Base-by-base conservation (phyloP, 2,329 filamentous ascomycete species). In the Trichoderma sp. region DNA sequence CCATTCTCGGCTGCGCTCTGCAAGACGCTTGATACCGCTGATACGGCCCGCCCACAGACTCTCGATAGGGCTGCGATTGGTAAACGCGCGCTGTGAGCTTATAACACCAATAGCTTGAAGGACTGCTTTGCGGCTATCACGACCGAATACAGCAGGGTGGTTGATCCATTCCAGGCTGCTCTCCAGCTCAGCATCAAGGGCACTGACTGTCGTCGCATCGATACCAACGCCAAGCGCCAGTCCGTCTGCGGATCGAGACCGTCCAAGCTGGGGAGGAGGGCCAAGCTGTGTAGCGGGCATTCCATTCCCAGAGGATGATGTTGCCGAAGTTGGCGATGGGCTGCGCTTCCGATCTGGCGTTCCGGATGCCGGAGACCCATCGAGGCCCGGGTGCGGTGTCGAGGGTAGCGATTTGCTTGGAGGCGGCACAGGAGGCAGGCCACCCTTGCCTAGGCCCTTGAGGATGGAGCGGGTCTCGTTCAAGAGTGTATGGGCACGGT, bases 41-140 rank as follows among this genome's bases (percentile, higher is more conserved):
- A 98, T 91, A 46, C 96, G 88, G 51, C 87, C 87, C 1, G 96
- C 94, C 94, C 95, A 98, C 34, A 98, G 86, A 37, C 89, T 88
- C 82, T 99, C 96, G 6, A 95, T 91, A 0, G 93, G 89, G 2
- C 94, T 96, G 63, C 95, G 89, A 86, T 95, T 97, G 0, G 96
- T 98, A 77, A 95, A 97, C 13, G 91, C 94, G 58, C 96, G 88
- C 81, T 99, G 96, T 7, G 92, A 96, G 76, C 92, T 96, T 74
- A 99, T 97, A 71, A 98, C 94, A 7, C 96, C 95, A 73, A 99
- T 98, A 18, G 94, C 93, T 79, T 99, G 96, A 28, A 99, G 85
- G 2, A 99, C 94, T 5, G 95, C 93, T 83, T 99, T 99, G 75
- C 96, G 90, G 69, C 92, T 96, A 78, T 99, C 96, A 46, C 96